Evolutionary conservation across 2,329 filamentous ascomycete species (phyloP).

Genomic region (Pseudocercospora macadamiae): DNA sequence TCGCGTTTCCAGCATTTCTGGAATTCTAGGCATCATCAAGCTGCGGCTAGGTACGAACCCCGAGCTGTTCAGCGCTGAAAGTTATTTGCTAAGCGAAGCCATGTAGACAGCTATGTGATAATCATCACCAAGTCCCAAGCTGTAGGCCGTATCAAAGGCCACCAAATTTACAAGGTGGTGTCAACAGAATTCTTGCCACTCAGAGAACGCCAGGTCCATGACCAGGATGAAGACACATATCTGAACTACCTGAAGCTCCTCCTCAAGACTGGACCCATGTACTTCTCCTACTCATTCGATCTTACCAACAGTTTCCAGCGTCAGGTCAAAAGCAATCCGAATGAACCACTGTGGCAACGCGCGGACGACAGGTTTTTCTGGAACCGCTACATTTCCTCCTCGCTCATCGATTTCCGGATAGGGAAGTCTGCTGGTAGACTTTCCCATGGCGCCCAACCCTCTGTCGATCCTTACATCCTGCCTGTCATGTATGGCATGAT

Average conservation of each 20-base stretch:
- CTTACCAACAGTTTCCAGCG: conserved; percentile 96
- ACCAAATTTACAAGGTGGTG: conserved; percentile 93
- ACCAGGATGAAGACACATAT: conserved; percentile 93
- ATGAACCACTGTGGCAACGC: conserved; percentile 81
- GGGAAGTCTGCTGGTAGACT: conserved; percentile 61
- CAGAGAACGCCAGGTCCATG: conserved; percentile 86
- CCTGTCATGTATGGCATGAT: conserved; percentile 97
- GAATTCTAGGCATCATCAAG: conserved; percentile 92
- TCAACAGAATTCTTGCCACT: conserved; percentile 92
- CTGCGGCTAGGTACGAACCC: conserved; percentile 75
- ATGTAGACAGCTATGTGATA: conserved; percentile 91
- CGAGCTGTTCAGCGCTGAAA: not conserved
- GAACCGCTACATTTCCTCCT: conserved; percentile 90
- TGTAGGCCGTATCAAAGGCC: conserved; percentile 87
- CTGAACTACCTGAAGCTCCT: conserved; percentile 78
- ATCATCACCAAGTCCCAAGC: conserved; percentile 93
- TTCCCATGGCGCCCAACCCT: conserved; percentile 70
- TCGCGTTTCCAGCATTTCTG: conserved; percentile 90
- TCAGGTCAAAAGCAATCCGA: conserved; percentile 74
- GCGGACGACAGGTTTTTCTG: conserved; percentile 98
- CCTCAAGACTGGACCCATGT: conserved; percentile 85
- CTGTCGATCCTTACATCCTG: conserved; percentile 86
- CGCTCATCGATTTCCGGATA: conserved; percentile 85
- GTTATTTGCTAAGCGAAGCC: conserved; percentile 14
- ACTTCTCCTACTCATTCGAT: conserved; percentile 97